Conservation (phyloP, 2,329 filamentous ascomycete genomes). For the Thyridium curvatum region DNA sequence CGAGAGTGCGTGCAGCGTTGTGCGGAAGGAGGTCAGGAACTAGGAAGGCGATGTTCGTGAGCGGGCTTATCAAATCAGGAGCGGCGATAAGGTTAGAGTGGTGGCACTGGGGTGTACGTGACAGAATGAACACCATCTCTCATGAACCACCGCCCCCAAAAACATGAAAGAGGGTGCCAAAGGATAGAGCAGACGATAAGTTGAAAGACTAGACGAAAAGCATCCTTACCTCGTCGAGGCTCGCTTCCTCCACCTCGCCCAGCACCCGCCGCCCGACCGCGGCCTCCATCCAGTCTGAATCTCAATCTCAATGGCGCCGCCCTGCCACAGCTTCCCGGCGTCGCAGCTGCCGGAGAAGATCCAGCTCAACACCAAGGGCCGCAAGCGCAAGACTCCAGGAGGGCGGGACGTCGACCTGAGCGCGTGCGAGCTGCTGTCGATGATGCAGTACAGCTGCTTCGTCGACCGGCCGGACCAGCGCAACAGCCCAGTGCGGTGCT, state of each 20-base stretch:
- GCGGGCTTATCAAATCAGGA: not conserved
- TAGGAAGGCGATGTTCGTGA: slow-evolving; percentile 4
- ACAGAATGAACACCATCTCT: no score
- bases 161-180: not conserved
- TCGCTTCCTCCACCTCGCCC: slow-evolving; percentile 49
- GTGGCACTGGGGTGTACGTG: no score
- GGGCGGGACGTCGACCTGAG: slow-evolving; percentile 40
- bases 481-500: slow-evolving; percentile 46
- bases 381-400: slow-evolving; percentile 43
- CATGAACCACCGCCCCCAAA: no score
- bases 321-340: slow-evolving; percentile 48
- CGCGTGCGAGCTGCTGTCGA: slow-evolving; percentile 48
- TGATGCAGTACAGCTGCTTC: slow-evolving; percentile 56
- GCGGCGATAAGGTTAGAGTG: no score
- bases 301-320: slow-evolving; percentile 46
- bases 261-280: slow-evolving; percentile 42
- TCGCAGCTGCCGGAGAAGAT: slow-evolving; percentile 41
- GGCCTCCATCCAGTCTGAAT: slow-evolving; percentile 27
- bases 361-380: slow-evolving; percentile 41
- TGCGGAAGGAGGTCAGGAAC: slow-evolving; percentile 6
- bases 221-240: slow-evolving; percentile 49
- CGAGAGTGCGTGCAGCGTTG: slow-evolving; percentile 5
- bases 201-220: not conserved
- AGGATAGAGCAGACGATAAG: not conserved
- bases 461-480: slow-evolving; percentile 39